A percentile compares a stretch with the other conserved stretches of the same genome.
Conservation (phyloP, 495 filamentous ascomycete species). For the Podospora pseudopauciseta region DNA sequence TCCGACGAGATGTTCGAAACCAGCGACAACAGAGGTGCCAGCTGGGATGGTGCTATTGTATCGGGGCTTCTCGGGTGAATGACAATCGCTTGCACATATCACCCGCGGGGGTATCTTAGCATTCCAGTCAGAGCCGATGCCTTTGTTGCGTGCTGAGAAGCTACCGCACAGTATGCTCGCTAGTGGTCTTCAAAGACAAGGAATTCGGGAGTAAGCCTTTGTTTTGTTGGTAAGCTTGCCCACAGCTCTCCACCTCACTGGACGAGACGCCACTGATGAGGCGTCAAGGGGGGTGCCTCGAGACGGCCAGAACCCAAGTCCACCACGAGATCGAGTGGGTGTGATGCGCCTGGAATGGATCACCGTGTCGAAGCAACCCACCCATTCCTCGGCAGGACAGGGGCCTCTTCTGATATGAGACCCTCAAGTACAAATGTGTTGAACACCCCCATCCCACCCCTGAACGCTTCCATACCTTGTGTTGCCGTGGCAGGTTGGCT, state of each 20-base stretch:
- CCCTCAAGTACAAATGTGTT: conserved; percentile 32
- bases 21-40: background rate
- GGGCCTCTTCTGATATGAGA: conserved; percentile 16
- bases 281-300: conserved; percentile 3
- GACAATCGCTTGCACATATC: background rate
- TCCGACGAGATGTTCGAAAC: background rate
- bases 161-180: conserved; percentile 3
- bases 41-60: background rate
- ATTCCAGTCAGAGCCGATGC: conserved; percentile 1
- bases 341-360: conserved; percentile 25
- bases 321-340: background rate
- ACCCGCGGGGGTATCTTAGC: background rate
- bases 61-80: background rate
- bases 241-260: conserved; percentile 5
- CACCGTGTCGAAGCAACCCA: conserved; percentile 11
- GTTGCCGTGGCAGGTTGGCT: conserved; percentile 28
- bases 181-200: conserved; percentile 7
- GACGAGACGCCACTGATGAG: background rate
- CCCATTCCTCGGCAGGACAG: conserved; percentile 21
- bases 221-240: conserved; percentile 6
- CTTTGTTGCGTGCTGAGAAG: background rate
- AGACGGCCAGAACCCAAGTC: background rate
- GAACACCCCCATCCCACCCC: conserved; percentile 17
- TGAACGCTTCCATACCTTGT: conserved; percentile 22
- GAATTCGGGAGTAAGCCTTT: conserved; percentile 10